Evolutionary conservation across 1,284 basidiomycete species (phyloP).

Genomic region (Schizophyllum commune): DNA sequence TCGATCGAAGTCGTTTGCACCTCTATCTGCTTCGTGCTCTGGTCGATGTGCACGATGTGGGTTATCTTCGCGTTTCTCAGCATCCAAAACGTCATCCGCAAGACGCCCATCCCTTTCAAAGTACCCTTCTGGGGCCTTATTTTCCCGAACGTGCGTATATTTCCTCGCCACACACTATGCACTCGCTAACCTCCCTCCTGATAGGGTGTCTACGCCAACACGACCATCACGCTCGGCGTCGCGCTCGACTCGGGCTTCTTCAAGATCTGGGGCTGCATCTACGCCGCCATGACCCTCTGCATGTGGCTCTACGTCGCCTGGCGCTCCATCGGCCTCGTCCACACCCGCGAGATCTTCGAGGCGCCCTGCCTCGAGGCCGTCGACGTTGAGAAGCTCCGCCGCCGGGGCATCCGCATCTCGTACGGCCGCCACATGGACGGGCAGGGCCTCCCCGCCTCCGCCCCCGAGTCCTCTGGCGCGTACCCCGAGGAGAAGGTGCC

Average conservation of each 20-base stretch:
- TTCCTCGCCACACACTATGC: neutral
- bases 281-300: neutral
- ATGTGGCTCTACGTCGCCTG: neutral
- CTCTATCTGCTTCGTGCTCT: slow-evolving; percentile 40
- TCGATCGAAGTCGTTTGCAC: slow-evolving; percentile 36
- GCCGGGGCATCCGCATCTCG: neutral
- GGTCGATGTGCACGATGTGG: slow-evolving; percentile 50
- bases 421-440: neutral
- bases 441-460: neutral
- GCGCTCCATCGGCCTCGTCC: neutral
- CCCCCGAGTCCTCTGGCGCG: neutral
- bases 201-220: neutral
- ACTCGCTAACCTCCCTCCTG: neutral
- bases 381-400: neutral
- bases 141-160: slow-evolving; percentile 41
- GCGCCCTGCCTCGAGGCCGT: neutral
- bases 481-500: neutral
- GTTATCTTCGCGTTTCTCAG: slow-evolving; percentile 40
- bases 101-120: slow-evolving; percentile 34
- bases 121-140: slow-evolving; percentile 52
- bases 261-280: neutral
- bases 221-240: neutral
- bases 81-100: slow-evolving; percentile 31
- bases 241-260: neutral
- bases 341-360: neutral